Evolutionary conservation across 257 asterid species (phyloP).

Genomic region (Gynochthodes officinalis): DNA sequence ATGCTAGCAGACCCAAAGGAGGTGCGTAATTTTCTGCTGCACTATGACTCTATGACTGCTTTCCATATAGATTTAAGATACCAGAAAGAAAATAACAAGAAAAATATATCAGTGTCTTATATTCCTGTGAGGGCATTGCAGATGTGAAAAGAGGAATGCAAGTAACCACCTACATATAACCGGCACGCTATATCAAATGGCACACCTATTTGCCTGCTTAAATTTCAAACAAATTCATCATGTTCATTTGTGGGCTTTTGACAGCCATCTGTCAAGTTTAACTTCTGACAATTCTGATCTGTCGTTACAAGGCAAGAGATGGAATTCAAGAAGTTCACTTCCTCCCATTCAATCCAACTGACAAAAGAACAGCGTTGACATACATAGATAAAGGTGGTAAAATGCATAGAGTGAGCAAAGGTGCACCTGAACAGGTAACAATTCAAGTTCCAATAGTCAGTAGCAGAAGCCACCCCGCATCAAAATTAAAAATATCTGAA

Average conservation of each 20-base stretch:
- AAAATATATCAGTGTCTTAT: too few relatives aligned
- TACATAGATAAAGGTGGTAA: conserved; percentile 32
- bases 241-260: background rate
- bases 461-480: background rate
- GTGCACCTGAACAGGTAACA: conserved; percentile 42
- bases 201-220: too few relatives aligned
- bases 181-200: too few relatives aligned
- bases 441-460: background rate
- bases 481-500: background rate
- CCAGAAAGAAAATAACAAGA: background rate
- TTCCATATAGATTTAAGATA: too few relatives aligned
- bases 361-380: conserved; percentile 40
- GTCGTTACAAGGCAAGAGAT: conserved; percentile 26
- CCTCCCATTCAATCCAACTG: conserved; percentile 39
- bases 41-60: background rate
- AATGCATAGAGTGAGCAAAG: conserved; percentile 43
- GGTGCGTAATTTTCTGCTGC: conserved; percentile 15
- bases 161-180: too few relatives aligned
- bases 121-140: too few relatives aligned
- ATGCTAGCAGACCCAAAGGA: conserved; percentile 41
- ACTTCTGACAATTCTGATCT: background rate
- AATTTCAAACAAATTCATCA: too few relatives aligned
- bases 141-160: too few relatives aligned
- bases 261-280: background rate
- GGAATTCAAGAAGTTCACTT: conserved; percentile 39